These are phyloP conservation scores for Ustilago esculenta DNA, from an alignment of 1,284 basidiomycete genomes.

Conservation along the genomic window DNA sequence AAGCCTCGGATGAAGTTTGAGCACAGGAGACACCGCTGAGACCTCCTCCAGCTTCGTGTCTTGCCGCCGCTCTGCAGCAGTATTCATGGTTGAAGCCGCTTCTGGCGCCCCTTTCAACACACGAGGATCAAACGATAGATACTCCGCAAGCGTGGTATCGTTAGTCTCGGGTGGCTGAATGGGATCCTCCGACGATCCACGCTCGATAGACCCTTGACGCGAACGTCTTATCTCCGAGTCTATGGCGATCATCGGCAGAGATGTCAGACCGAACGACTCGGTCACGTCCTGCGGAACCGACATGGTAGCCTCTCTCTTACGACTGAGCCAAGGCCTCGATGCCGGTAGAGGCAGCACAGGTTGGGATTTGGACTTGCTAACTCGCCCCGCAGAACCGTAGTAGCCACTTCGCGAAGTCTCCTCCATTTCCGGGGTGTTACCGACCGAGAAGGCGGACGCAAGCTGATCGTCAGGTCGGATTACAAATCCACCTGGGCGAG, in stretches of 20 bases:
- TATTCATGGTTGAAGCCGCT: not conserved
- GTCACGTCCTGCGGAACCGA: conserved; percentile 41
- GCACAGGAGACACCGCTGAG: conserved; percentile 15
- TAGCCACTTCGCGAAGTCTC: conserved; percentile 2
- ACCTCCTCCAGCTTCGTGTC: not conserved
- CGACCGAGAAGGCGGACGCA: conserved; percentile 18
- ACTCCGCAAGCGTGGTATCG: conserved; percentile 20
- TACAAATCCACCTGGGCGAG: conserved; percentile 23
- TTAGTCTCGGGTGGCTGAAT: conserved; percentile 1
- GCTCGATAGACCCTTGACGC: conserved; percentile 4
- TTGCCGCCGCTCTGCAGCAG: not conserved
- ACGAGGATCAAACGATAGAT: conserved; percentile 23
- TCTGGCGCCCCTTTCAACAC: conserved; percentile 4
- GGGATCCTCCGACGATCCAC: not conserved
- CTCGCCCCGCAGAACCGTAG: not conserved
- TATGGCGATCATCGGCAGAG: conserved; percentile 13
- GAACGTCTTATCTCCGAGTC: conserved; percentile 3
- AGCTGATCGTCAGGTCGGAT: conserved; percentile 26
- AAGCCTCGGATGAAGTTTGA: conserved; percentile 11
- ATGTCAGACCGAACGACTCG: conserved; percentile 31
- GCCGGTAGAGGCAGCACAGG: not conserved
- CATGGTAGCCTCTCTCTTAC: conserved; percentile 35
- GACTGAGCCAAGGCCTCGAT: conserved; percentile 1
- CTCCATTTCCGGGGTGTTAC: conserved; percentile 13
- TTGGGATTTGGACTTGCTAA: not conserved